Base-by-base conservation (phyloP, 164 flowering plant species). In the Stephania cephalantha region DNA sequence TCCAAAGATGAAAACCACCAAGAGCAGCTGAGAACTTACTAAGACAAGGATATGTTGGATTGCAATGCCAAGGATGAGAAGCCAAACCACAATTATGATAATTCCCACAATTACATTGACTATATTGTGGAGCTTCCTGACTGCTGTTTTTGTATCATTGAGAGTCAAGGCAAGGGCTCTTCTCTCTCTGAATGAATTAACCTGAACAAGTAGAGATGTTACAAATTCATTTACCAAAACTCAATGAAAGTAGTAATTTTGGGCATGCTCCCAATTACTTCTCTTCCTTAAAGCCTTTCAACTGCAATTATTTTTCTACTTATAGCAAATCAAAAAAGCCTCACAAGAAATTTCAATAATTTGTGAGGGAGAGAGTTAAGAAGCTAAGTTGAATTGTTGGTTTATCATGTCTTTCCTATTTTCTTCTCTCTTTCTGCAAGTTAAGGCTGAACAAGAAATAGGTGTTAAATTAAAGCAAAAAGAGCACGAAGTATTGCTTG, bases 61-160 rank as follows among this genome's bases (percentile, higher is more conserved):
- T 1, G 85, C 82, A 68, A 89, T 81, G 70, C 81, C 88, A 7
- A 89, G 86, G 67, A 89, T 87, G 61, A 85, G 76, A 63, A 89
- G 88, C 80, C 85, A 83, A 42, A 88, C 83, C 4, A 89, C 74
- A 46, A 77, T 10, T 18, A 86, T 77, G 46, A 85, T 74, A 55
- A 86, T 53, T 13, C 72, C 83, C 31, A 87, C 86, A 0, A 86
- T 44, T 25, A 84, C 18, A 71, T 85, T 85, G 69, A 89, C 48
- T 81, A 87, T 79, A 6, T 82, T 82, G 74, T 89, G 92, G 46
- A 89, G 88, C 70, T 81, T 84, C 73, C 87, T 85, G 71, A 89
- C 90, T n/a, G 92, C 89, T 63, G 92, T 89, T 77, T 89, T 87
- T 11, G 93, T 90, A 71, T 90, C 93, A 44, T 86, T 87, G 6